Base-by-base conservation (phyloP, 1,284 basidiomycete genomes). In the Leccinum pseudoinsigne region DNA sequence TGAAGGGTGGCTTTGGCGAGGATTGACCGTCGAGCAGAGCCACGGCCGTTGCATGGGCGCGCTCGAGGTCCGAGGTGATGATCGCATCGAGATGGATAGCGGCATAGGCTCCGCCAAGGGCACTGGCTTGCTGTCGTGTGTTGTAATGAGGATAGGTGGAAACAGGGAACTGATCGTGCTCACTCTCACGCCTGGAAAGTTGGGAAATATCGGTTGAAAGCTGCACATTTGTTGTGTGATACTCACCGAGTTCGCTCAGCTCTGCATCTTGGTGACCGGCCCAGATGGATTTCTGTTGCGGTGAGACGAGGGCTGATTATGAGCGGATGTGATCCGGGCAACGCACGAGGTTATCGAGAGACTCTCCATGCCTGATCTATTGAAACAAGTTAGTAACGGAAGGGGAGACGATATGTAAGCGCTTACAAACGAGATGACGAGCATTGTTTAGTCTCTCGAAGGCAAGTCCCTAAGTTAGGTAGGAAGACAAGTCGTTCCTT, bases 221-320 rank as follows among this genome's bases (percentile, higher is more conserved):
- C 45, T 51, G 61, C 62, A 14, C 16, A 54, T n/a, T 16, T 31
- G 4, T 18, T 12, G 62, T 23, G 55, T 28, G 47, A 10, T 16
- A 77, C 82, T 74, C 71, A 90, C 94, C 94, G 74, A 95, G 92
- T 68, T 88, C 88, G 16, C 92, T 90, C 5, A 96, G 81, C 0
- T 91, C 86, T 2, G 94, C 87, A 76, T 97, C 93, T 64, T 83
- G 84, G 84, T 90, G 93, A 10, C 94, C 94, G 28, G 93, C 92
- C 93, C 93, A 95, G 7, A 86, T 70, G 1, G 77, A 71, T 63
- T 73, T 80, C 85, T 88, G 59, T 23, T 34, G 40, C 34, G 34
- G 3, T 40, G 55, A 36, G 57, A 57, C 64, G 11, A 65, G 54
- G 2, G 14, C 18, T 10, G 8, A 23, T n/a, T 5, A 16, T 5